Percentiles rank a stretch among this genome's conserved stretches.
phyloP scores from a whole-genome alignment of 257 asterid species.

The Ballota nigra region DNA sequence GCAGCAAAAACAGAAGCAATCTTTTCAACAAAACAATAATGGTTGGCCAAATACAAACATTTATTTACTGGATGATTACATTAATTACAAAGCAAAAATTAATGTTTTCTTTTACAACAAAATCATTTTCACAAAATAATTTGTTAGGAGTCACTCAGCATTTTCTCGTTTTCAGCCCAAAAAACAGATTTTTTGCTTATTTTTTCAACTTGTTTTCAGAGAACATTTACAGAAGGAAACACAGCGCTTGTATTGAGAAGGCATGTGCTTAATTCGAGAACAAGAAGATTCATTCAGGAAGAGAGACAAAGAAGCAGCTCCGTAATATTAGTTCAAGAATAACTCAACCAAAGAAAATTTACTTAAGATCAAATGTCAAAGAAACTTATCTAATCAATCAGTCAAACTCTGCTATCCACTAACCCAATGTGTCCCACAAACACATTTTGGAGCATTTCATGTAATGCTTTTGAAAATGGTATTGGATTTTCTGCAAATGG shows the following conservation, averaged over 20 bases:
- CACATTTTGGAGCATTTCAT: neutral
- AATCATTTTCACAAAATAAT: neutral
- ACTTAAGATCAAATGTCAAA: conserved; percentile 8
- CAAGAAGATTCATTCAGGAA: neutral
- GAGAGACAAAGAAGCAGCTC: neutral
- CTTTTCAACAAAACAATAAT: neutral
- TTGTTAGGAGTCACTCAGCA: neutral
- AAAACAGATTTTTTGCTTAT: neutral
- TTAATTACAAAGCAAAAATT: neutral
- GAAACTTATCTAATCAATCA: neutral
- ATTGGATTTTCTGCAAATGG: neutral
- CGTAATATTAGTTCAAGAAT: neutral
- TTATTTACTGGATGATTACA: neutral
- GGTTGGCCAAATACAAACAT: neutral
- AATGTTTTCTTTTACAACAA: too few relatives aligned
- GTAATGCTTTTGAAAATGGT: conserved; percentile 11
- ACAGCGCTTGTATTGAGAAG: neutral
- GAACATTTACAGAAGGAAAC: neutral
- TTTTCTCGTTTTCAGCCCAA: neutral
- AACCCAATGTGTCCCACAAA: neutral
- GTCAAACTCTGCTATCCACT: neutral
- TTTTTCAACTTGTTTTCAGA: neutral
- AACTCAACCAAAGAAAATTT: neutral
- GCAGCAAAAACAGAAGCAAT: conserved; percentile 18
- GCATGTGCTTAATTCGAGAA: neutral